Conservation (phyloP, 2,329 filamentous ascomycete genomes). For the Trichoderma breve region DNA sequence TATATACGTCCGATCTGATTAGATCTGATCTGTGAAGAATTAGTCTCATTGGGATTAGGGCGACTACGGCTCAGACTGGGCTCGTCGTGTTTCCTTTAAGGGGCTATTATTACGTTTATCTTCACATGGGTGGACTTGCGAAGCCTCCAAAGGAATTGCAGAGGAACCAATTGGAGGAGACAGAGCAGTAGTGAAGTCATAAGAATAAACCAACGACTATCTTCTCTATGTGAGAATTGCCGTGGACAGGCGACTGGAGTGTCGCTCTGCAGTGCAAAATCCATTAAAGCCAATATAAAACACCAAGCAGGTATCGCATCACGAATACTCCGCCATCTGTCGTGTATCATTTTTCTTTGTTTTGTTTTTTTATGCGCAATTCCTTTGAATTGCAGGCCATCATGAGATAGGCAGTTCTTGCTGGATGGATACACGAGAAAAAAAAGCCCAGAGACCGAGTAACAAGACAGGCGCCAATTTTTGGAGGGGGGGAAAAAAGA, state of each 20-base stretch:
- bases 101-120: background rate
- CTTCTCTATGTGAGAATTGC: background rate
- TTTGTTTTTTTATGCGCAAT: constrained; percentile 11
- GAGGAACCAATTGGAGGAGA: background rate
- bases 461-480: constrained; percentile 13
- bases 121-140: background rate
- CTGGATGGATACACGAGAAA: constrained; percentile 11
- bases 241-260: constrained; percentile 5
- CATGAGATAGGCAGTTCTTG: constrained; percentile 4
- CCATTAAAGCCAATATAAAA: constrained; percentile 18
- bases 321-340: constrained; percentile 9
- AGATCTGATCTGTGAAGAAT: background rate
- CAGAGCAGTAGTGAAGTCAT: background rate
- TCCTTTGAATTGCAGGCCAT: constrained; percentile 13
- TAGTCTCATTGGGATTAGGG: background rate
- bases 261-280: constrained; percentile 15
- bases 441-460: constrained; percentile 12
- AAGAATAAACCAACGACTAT: background rate
- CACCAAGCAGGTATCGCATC: constrained; percentile 17
- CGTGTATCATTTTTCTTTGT: constrained; percentile 17
- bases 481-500: background rate
- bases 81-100: background rate
- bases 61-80: background rate
- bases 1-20: background rate
- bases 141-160: background rate